Evolutionary conservation across 768 basidiomycete genomes (phyloP).

Genomic region (Tricholoma flavovirens): DNA sequence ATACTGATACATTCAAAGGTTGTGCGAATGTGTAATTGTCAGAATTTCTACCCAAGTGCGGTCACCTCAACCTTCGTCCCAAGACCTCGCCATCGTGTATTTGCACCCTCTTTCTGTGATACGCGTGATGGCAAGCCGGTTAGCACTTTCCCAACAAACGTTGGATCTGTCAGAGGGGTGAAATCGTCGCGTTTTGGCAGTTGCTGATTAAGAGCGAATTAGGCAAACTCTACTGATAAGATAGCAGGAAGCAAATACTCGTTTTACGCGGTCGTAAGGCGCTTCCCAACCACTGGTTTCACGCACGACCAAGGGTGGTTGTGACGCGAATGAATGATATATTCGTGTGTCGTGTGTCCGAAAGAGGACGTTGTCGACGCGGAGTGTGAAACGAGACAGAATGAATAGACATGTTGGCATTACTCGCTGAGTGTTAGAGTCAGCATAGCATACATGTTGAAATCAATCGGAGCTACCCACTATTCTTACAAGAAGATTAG

Average conservation of each 20-base stretch:
- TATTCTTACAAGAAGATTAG: slow-evolving; percentile 77
- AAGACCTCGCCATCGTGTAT: slow-evolving; percentile 83
- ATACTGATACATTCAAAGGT: not conserved
- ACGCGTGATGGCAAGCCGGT: slow-evolving; percentile 53
- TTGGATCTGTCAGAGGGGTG: slow-evolving; percentile 82
- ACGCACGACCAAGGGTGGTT: slow-evolving; percentile 60
- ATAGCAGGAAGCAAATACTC: slow-evolving; percentile 34
- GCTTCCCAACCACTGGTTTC: slow-evolving; percentile 92
- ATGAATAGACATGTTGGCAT: slow-evolving; percentile 96
- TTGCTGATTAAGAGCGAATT: slow-evolving; percentile 35
- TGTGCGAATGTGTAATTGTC: too few species aligned
- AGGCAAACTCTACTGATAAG: not conserved
- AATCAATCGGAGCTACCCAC: slow-evolving; percentile 45
- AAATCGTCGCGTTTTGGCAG: slow-evolving; percentile 75
- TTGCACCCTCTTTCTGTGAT: slow-evolving; percentile 57
- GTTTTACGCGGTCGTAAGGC: slow-evolving; percentile 73
- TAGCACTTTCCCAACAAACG: slow-evolving; percentile 71
- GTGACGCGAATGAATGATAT: slow-evolving; percentile 74
- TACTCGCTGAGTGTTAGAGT: slow-evolving; percentile 59
- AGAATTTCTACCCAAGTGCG: too few species aligned
- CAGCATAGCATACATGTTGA: not conserved
- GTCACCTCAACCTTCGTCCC: slow-evolving; percentile 58
- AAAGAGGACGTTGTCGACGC: slow-evolving; percentile 94
- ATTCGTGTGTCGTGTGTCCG: slow-evolving; percentile 83
- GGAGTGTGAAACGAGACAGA: slow-evolving; percentile 83